Evolutionary conservation across 1,284 basidiomycete genomes (phyloP).

Genomic region (Ustilago xerochloae): DNA sequence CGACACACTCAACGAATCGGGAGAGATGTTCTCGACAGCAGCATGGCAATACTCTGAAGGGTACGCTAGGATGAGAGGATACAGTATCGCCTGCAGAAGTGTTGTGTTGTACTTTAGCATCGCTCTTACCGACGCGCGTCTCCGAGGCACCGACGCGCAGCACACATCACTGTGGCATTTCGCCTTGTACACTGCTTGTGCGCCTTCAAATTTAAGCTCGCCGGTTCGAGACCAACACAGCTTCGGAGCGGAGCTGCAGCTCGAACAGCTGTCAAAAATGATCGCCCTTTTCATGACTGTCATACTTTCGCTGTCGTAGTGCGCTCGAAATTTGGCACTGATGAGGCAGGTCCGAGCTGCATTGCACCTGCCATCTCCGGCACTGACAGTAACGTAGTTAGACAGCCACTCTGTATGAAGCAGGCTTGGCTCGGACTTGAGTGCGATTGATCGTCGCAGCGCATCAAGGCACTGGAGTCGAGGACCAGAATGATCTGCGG

Average conservation of each 20-base stretch:
- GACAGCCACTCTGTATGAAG: neutral
- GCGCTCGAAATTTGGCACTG: too few species aligned
- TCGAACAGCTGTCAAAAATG: conserved; percentile 34
- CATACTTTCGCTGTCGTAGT: neutral
- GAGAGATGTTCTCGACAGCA: too few species aligned
- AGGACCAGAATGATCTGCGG: conserved; percentile 18
- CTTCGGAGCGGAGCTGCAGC: conserved; percentile 16
- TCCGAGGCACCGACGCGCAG: conserved; percentile 46
- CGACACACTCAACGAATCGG: too few species aligned
- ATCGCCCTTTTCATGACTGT: conserved; percentile 4
- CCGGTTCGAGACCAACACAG: too few species aligned
- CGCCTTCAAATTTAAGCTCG: too few species aligned
- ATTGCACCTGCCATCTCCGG: neutral
- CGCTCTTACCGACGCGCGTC: conserved; percentile 23
- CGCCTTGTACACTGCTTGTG: neutral
- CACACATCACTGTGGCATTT: conserved; percentile 31
- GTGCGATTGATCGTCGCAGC: neutral
- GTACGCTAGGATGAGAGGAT: too few species aligned
- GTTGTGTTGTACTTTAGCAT: neutral
- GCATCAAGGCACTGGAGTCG: neutral
- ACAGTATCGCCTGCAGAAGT: neutral
- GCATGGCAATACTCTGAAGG: too few species aligned
- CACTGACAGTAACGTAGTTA: neutral
- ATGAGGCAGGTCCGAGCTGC: conserved; percentile 28
- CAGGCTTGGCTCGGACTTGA: conserved; percentile 2